Base-by-base conservation (phyloP, 495 filamentous ascomycete species). In the Amphirosellinia nigrospora region DNA sequence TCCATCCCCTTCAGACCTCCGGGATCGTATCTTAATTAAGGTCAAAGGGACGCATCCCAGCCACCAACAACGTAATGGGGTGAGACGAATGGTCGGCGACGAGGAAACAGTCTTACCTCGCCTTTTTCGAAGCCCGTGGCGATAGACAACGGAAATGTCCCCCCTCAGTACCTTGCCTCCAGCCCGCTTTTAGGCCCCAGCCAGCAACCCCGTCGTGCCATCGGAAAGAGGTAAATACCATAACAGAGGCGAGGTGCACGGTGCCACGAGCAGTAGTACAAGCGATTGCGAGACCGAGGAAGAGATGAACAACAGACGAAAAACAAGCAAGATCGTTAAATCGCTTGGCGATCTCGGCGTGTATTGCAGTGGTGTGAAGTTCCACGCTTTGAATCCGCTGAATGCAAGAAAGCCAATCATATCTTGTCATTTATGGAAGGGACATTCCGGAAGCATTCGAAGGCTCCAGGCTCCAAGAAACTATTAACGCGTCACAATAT, bases 371-470 rank as follows among this genome's bases (percentile, higher is more conserved):
- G 96, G 96, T 26, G 89, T 96, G 76, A 96, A 94, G 73, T 97
- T 93, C 64, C 82, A 87, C 52, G 89, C 64, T 94, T 96, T 79
- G 84, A 89, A 43, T 86, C 84, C 21, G 82, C 88, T 23, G 94
- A 96, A 67, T 93, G 92, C 78, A 92, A 92, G 75, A 88, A 86
- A 52, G 92, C 86, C 80, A 98, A 98, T 79, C 96, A 99, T 79
- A 89, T 98, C 67, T 95, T 93, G 81, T 99, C 96, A 0, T 93
- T 98, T 80, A 90, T 90, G 58, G 96, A 99, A 81, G 85, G 89
- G 53, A 93, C 89, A 4, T 97, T 97, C 72, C 87, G 92, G 72
- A 89, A 89, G 72, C 88, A 93, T 72, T 92, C 87, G 75, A 90
- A 91, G 72, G 86, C 89, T 45, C 83, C 85, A 36, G 91, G 91